A percentile compares a stretch with the other conserved stretches of the same genome.
These are phyloP conservation scores for Aspergillus arachidicola DNA, from an alignment of 2,329 filamentous ascomycete species.

Conservation along the genomic window DNA sequence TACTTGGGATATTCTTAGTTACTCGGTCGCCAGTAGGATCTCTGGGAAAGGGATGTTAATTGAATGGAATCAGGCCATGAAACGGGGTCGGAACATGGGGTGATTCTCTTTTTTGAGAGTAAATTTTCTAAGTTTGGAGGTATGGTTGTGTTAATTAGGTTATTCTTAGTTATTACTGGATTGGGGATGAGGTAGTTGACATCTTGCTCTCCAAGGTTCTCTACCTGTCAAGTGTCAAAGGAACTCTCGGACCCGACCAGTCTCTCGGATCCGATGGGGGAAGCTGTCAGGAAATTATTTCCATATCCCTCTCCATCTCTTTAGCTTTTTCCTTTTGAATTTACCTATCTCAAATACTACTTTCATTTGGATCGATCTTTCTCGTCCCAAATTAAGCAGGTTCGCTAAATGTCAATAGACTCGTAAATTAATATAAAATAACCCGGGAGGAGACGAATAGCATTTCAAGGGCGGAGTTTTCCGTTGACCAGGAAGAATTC, in stretches of 20 bases:
- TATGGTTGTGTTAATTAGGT: not conserved
- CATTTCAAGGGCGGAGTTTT: not conserved
- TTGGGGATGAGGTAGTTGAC: not conserved
- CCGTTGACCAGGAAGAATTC: not conserved
- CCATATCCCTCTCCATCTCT: not conserved
- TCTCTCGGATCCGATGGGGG: not conserved
- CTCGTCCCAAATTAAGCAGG: not conserved
- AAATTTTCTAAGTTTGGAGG: constrained; percentile 9
- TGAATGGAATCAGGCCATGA: constrained; percentile 8
- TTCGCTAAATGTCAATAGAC: not conserved
- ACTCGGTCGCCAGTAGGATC: constrained; percentile 10
- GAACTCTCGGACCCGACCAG: not conserved
- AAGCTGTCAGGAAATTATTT: not conserved
- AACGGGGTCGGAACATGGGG: constrained; percentile 14
- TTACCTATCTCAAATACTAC: not conserved
- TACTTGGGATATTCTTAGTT: not conserved
- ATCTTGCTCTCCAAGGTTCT: not conserved
- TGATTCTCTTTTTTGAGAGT: not conserved
- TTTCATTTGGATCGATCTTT: not conserved
- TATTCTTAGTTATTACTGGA: not conserved
- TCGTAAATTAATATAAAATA: not conserved
- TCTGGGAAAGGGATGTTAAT: constrained; percentile 14
- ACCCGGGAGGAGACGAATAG: not conserved
- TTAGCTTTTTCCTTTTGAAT: not conserved
- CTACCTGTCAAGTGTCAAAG: constrained; percentile 4